Evolutionary conservation across 2,329 filamentous ascomycete genomes (phyloP), one percentile per base, ranked within the genome.

Genomic region (Nannizzia gypsea): DNA sequence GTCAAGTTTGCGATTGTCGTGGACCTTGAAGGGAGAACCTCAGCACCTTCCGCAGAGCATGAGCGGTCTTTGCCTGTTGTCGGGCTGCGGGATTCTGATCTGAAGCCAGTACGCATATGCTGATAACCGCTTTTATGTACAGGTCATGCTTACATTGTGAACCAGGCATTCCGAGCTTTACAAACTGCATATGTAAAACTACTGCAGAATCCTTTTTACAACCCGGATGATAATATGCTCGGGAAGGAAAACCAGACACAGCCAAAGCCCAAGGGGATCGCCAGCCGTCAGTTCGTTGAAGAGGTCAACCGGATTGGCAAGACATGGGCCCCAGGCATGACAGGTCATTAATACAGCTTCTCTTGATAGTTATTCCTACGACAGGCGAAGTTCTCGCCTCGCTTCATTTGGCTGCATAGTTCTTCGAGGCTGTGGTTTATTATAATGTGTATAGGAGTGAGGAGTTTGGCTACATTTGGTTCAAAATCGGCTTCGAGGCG

Each of bases 161-260:
- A 20, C 42, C 46, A 87, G 85, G 84, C 93, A 26, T 99, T 99
- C 70, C 84, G 87, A 70, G 90, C 91, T 28, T 83, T 99, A 74
- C 93, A 97, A 76, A 86, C 82, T n/a, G 90, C 92, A 31, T 99
- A 96, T 68, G 88, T 97, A 61, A 79, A 84, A 63, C 77, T 99
- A 57, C 76, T 97, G 65, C 87, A 96, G 74, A 97, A 99, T 69
- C 92, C 92, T 0, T 99, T 99, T 74, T 97, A 91, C 73, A 85
- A 87, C 54, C 92, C 92, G 8, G 90, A 96, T 70, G 88, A 92
- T 67, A 85, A 91, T 72, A 36, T 36, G 57, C 28, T 48, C 5
- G 38, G 34, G 17, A 34, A 48, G 20, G 26, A 28, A 20, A 31
- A 44, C 40, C 20, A 34, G 26, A 36, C 17, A 15, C 50, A 60